Percentiles rank a stretch among this genome's conserved stretches.
Conservation (phyloP, 2,329 filamentous ascomycete species). For the Epichloe scottii region DNA sequence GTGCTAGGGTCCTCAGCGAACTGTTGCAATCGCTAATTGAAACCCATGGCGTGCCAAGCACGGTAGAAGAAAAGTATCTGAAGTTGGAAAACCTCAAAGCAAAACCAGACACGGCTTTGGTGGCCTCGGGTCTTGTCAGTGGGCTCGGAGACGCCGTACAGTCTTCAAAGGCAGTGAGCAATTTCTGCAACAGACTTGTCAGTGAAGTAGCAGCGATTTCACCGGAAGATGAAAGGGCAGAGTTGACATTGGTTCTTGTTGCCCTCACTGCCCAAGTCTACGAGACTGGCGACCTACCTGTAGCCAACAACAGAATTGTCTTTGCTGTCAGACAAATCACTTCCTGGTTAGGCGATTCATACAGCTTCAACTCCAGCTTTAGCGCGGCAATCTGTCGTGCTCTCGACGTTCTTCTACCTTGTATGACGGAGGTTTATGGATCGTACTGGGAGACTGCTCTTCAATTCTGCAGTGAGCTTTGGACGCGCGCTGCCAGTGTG, state of each 20-base stretch:
- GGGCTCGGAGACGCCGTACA: constrained; percentile 39
- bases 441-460: constrained; percentile 67
- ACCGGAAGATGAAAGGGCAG: constrained; percentile 29
- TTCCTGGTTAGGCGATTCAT: constrained; percentile 49
- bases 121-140: constrained; percentile 35
- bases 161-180: constrained; percentile 35
- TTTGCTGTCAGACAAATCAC: constrained; percentile 74
- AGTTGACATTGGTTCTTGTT: constrained; percentile 39
- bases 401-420: constrained; percentile 52
- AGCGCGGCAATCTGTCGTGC: constrained; percentile 41
- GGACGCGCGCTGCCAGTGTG: constrained; percentile 35
- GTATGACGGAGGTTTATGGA: constrained; percentile 73
- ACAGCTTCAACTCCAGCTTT: constrained; percentile 31
- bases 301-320: constrained; percentile 57
- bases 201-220: constrained; percentile 45
- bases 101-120: constrained; percentile 32
- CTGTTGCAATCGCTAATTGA: constrained; percentile 36
- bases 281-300: constrained; percentile 37
- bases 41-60: constrained; percentile 30
- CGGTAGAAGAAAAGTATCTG: constrained; percentile 34
- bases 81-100: constrained; percentile 34
- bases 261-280: constrained; percentile 41
- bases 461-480: constrained; percentile 44
- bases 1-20: constrained; percentile 37
- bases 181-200: constrained; percentile 45